Evolutionary conservation across 768 basidiomycete species (phyloP).

Genomic region (Russula compacta): DNA sequence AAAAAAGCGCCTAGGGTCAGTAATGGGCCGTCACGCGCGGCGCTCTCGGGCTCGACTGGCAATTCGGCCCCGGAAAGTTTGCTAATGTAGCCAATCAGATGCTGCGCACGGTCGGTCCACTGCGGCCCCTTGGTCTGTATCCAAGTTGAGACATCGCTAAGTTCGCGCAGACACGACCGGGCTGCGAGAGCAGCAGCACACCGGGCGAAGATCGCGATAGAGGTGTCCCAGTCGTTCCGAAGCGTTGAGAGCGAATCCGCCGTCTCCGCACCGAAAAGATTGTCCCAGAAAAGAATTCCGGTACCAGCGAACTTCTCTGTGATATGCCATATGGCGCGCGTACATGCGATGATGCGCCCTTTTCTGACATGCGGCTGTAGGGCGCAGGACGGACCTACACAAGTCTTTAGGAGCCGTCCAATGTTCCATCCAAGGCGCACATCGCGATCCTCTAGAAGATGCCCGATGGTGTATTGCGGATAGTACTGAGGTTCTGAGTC

Average conservation of each 20-base stretch:
- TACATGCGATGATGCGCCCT: slow-evolving; percentile 2
- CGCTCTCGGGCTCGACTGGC: not conserved
- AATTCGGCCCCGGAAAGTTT: not conserved
- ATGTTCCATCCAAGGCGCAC: slow-evolving; percentile 16
- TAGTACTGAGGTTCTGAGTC: slow-evolving; percentile 1
- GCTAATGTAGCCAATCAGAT: not conserved
- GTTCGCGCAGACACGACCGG: slow-evolving; percentile 9
- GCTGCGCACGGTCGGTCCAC: not conserved
- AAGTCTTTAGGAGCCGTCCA: slow-evolving; percentile 12
- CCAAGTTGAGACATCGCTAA: not conserved
- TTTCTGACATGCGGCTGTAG: not conserved
- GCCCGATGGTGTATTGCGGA: slow-evolving; percentile 8
- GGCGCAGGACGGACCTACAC: not conserved
- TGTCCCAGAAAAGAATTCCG: slow-evolving; percentile 9
- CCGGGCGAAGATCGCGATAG: not conserved
- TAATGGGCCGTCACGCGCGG: slow-evolving; percentile 1
- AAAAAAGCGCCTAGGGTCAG: not conserved
- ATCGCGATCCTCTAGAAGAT: slow-evolving; percentile 6
- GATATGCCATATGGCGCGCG: slow-evolving; percentile 7
- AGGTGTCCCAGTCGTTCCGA: not conserved
- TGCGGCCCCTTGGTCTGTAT: not conserved
- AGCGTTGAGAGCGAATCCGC: slow-evolving; percentile 7
- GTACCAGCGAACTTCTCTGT: slow-evolving; percentile 10
- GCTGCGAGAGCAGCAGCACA: slow-evolving; percentile 8
- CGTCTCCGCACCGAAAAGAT: slow-evolving; percentile 7